Conservation (phyloP, 2,329 filamentous ascomycete species). For the Huntiella moniliformis region DNA sequence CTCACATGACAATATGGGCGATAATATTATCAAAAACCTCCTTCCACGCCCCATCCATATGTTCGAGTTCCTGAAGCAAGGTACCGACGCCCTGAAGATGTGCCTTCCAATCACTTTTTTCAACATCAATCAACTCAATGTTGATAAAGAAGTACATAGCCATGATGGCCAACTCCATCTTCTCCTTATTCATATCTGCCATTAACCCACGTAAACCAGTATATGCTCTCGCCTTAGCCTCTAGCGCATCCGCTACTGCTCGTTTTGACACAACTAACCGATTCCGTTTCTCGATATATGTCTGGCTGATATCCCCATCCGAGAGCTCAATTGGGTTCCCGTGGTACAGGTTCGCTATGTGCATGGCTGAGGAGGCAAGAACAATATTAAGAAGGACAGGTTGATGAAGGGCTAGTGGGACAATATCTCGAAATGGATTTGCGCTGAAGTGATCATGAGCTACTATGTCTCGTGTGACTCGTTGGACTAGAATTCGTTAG, state of each 20-base stretch:
- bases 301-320: too few relatives aligned
- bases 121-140: slow-evolving; percentile 31
- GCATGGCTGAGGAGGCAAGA: slow-evolving; percentile 29
- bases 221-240: background rate
- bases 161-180: background rate
- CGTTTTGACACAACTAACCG: slow-evolving; percentile 21
- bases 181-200: background rate
- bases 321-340: too few relatives aligned
- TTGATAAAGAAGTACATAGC: slow-evolving; percentile 19
- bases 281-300: slow-evolving; percentile 9
- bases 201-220: background rate
- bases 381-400: slow-evolving; percentile 30
- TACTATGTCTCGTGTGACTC: slow-evolving; percentile 36
- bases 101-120: slow-evolving; percentile 26
- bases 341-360: slow-evolving; percentile 27
- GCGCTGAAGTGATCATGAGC: slow-evolving; percentile 26
- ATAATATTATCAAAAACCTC: slow-evolving; percentile 24
- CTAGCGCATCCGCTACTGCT: slow-evolving; percentile 16
- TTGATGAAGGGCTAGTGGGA: slow-evolving; percentile 27
- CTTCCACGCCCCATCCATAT: slow-evolving; percentile 14
- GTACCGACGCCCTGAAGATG: slow-evolving; percentile 28
- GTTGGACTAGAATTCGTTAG: slow-evolving; percentile 21
- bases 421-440: slow-evolving; percentile 30
- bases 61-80: slow-evolving; percentile 20
- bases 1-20: slow-evolving; percentile 29